Evolutionary conservation across 805 yeast species (phyloP), one percentile per base, ranked within the genome.

Genomic region (Metschnikowia lochheadii): DNA sequence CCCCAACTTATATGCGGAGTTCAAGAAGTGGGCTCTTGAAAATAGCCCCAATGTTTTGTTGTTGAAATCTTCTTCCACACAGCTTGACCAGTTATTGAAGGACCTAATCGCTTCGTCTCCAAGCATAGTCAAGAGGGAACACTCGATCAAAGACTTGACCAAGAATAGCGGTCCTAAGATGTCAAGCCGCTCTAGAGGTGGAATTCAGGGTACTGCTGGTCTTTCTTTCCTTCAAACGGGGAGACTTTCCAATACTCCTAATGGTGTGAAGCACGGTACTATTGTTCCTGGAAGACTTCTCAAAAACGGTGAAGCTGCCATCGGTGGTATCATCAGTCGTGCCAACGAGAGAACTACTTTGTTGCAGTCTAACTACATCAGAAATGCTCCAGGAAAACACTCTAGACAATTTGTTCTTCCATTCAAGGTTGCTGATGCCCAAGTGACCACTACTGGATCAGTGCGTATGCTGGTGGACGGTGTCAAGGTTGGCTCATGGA

Each of bases 121-220:
- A 14, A 52, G 48, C 6, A 56, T 72, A 26, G 46, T 49, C 8
- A 69, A 60, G 55, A 60, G 58, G 34, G 62, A 56, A 8, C 48
- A 57, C 39, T 40, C 49, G 7, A 51, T 70, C 50, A 49, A 45
- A n/a, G 67, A 68, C 48, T 63, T 63, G 49, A 42, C 58, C 43
- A 64, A 59, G 42, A 53, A 49, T n/a, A 45, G 53, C 26, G 61
- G 63, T 7, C 13, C 39, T 10, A 46, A 49, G 6, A 21, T 51
- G 26, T 46, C 50, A 15, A 51, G 51, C 11, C 50, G 49, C 10
- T 52, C 58, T 33, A 53, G 54, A 29, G 33, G 41, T 32, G 64
- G 65, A 26, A 64, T 81, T 42, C 77, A 84, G 48, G 95, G 90
- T 32, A 80, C 87, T 6, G 96, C 86, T 29, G 96, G 96, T 6